phyloP scores from a whole-genome alignment of 768 basidiomycete genomes.

The Trichaptum fuscoviolaceum region DNA sequence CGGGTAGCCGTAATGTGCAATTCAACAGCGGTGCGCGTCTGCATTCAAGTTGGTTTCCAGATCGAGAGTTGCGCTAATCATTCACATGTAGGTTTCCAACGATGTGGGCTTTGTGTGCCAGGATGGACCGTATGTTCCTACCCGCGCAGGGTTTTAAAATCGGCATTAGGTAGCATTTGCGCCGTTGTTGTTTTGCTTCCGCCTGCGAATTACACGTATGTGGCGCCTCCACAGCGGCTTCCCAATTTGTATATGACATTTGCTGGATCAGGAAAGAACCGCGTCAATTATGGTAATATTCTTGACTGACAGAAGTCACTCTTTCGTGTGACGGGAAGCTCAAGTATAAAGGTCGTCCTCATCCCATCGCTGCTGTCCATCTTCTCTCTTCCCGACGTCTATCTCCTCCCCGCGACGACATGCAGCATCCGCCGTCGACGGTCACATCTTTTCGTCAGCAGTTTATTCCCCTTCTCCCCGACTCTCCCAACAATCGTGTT shows the following conservation, averaged over 20 bases:
- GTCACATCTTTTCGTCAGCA: background rate
- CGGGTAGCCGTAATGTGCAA: constrained; percentile 52
- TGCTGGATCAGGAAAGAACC: background rate
- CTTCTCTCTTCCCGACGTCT: background rate
- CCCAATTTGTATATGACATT: background rate
- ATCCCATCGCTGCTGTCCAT: background rate
- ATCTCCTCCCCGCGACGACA: constrained; percentile 2
- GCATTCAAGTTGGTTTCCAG: background rate
- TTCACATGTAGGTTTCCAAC: constrained; percentile 30
- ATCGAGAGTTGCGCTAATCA: constrained; percentile 13
- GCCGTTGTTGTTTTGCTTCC: background rate
- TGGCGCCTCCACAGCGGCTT: background rate
- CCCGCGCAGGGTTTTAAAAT: constrained; percentile 24
- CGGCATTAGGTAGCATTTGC: background rate
- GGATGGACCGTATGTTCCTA: constrained; percentile 41
- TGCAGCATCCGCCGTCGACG: background rate
- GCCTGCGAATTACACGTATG: background rate
- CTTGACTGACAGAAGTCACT: background rate
- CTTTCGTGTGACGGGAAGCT: background rate
- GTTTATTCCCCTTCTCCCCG: constrained; percentile 1
- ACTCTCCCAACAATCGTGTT: constrained; percentile 1
- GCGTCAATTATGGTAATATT: constrained; percentile 1
- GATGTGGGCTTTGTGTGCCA: constrained; percentile 48
- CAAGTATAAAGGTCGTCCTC: background rate
- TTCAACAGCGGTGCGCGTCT: constrained; percentile 32